Conservation (phyloP, 1,139 yeast genomes). For the Sugiyamaella novakii region DNA sequence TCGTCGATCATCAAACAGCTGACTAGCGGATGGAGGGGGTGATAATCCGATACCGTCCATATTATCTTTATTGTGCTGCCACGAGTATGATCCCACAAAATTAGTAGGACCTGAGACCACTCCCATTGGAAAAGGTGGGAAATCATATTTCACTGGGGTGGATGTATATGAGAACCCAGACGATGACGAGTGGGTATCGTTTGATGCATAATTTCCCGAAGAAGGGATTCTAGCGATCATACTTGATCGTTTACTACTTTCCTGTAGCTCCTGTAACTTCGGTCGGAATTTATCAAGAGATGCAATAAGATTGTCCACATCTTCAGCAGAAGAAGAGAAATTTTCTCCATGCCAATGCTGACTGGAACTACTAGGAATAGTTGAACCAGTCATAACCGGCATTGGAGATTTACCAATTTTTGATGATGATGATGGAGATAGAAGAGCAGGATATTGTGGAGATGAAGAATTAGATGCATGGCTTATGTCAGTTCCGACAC, state of each 20-base stretch:
- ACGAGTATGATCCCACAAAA: conserved; percentile 25
- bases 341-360: conserved; percentile 24
- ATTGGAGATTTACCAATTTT: conserved; percentile 7
- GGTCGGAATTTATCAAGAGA: conserved; percentile 27
- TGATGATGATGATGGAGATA: conserved; percentile 1
- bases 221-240: conserved; percentile 16
- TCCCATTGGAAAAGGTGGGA: conserved; percentile 1
- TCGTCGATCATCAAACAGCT: conserved; percentile 13
- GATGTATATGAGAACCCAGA: conserved; percentile 12
- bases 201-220: conserved; percentile 6
- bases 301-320: conserved; percentile 21
- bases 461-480: conserved; percentile 3
- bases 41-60: conserved; percentile 21
- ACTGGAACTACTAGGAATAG: background rate
- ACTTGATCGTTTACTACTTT: conserved; percentile 7
- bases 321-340: conserved; percentile 23
- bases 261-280: conserved; percentile 20
- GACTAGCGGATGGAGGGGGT: conserved; percentile 21
- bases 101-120: background rate
- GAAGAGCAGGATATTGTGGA: conserved; percentile 8
- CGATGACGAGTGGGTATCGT: conserved; percentile 9
- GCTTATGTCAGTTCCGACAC: conserved; percentile 1
- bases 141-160: conserved; percentile 4
- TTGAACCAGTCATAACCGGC: conserved; percentile 8
- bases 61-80: conserved; percentile 26